phyloP scores from a whole-genome alignment of 176 grass and related monocot species.

The Tillandsia fasciculata region DNA sequence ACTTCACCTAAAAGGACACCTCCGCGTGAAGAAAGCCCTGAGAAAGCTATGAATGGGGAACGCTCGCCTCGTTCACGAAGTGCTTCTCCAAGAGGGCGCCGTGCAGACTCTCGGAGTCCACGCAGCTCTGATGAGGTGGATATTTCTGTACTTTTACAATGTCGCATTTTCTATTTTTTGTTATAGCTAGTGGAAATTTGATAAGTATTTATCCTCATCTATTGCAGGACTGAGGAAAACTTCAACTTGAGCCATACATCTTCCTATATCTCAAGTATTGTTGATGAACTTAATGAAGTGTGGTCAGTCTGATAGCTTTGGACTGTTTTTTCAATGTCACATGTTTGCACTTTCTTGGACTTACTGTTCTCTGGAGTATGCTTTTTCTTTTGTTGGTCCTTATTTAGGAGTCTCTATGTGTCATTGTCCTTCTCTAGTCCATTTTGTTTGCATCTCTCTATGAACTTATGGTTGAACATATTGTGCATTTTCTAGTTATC shows the following conservation, averaged over 20 bases:
- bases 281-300: neutral
- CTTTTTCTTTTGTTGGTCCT: neutral
- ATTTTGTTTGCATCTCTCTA: neutral
- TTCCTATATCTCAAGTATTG: neutral
- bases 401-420: neutral
- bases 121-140: constrained; percentile 17
- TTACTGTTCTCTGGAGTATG: neutral
- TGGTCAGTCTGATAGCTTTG: neutral
- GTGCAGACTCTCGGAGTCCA: constrained; percentile 17
- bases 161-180: neutral
- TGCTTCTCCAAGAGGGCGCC: constrained; percentile 12
- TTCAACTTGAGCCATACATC: neutral
- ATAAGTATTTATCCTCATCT: neutral
- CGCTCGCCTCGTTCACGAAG: constrained; percentile 9
- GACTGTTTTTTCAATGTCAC: neutral
- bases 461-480: constrained; percentile 13
- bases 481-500: constrained; percentile 26
- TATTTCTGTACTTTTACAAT: neutral
- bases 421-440: neutral
- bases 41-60: neutral
- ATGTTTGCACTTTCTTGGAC: neutral
- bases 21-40: constrained; percentile 5
- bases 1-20: constrained; percentile 1
- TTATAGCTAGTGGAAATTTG: neutral
- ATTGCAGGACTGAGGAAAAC: neutral